Evolutionary conservation across 805 yeast genomes (phyloP).

Genomic region (Candida morakotiae): DNA sequence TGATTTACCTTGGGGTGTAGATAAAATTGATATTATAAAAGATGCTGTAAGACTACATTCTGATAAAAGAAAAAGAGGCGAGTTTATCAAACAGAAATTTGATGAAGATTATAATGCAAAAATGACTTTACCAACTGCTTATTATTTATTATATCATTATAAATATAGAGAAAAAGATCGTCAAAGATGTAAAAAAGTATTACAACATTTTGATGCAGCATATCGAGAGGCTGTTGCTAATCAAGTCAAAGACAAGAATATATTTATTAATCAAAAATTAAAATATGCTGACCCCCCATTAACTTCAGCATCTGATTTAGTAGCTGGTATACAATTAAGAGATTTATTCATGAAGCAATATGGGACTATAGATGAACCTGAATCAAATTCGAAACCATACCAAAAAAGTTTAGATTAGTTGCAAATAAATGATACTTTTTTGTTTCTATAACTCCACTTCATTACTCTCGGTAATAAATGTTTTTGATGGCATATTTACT

Average conservation of each 20-base stretch:
- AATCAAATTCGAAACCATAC: slow-evolving; percentile 6
- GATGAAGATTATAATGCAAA: slow-evolving; percentile 9
- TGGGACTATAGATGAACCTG: slow-evolving; percentile 14
- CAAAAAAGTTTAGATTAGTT: too few species aligned
- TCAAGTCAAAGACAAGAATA: slow-evolving; percentile 6
- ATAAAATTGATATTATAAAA: slow-evolving; percentile 12
- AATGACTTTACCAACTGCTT: slow-evolving; percentile 10
- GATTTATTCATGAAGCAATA: slow-evolving; percentile 13
- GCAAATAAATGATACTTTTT: too few species aligned
- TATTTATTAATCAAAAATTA: slow-evolving; percentile 5
- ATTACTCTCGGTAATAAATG: too few species aligned
- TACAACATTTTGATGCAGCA: slow-evolving; percentile 13
- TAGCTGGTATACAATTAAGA: slow-evolving; percentile 13
- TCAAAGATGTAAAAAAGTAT: background rate
- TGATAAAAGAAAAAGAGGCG: slow-evolving; percentile 9
- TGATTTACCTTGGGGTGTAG: slow-evolving; percentile 13
- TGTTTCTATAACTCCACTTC: too few species aligned
- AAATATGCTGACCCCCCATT: background rate
- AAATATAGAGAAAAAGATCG: slow-evolving; percentile 12
- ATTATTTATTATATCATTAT: slow-evolving; percentile 16
- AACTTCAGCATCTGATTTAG: background rate
- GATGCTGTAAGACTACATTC: background rate
- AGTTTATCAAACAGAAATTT: slow-evolving; percentile 11
- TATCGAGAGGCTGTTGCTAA: slow-evolving; percentile 9
- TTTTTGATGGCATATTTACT: too few species aligned